These are phyloP conservation scores for Ceratocystiopsis minuta DNA, from an alignment of 2,329 filamentous ascomycete species.

Conservation along the genomic window DNA sequence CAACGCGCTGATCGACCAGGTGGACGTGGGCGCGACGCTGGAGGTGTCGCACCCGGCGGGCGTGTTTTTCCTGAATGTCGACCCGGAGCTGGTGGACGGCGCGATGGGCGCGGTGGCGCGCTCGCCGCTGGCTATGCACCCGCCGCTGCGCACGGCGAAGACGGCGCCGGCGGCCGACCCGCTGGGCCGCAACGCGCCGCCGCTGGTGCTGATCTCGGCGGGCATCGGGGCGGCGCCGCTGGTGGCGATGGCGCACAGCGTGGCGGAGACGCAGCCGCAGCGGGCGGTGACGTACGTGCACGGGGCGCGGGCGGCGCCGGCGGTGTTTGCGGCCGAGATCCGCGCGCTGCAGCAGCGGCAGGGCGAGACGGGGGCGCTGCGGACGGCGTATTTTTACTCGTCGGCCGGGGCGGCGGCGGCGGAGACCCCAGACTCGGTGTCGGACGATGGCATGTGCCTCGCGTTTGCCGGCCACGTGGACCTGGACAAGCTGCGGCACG, in stretches of 20 bases:
- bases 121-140: conserved; percentile 12
- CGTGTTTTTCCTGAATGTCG: conserved; percentile 37
- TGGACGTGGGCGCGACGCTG: conserved; percentile 42
- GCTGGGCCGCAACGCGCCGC: conserved; percentile 17
- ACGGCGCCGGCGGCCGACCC: not conserved
- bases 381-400: conserved; percentile 31
- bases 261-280: conserved; percentile 24
- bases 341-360: conserved; percentile 19
- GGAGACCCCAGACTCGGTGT: not conserved
- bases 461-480: conserved; percentile 22
- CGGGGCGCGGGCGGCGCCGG: conserved; percentile 30
- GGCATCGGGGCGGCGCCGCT: conserved; percentile 43
- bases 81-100: conserved; percentile 9
- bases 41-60: conserved; percentile 49
- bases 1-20: conserved; percentile 47
- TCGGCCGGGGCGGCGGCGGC: not conserved
- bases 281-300: conserved; percentile 42
- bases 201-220: conserved; percentile 43
- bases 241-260: conserved; percentile 40
- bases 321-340: conserved; percentile 36
- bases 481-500: conserved; percentile 21
- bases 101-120: conserved; percentile 26
- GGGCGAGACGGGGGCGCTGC: conserved; percentile 16
- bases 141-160: conserved; percentile 27
- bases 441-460: not conserved